Conservation (phyloP, 2,329 filamentous ascomycete genomes). For the Pseudogymnoascus sp. region DNA sequence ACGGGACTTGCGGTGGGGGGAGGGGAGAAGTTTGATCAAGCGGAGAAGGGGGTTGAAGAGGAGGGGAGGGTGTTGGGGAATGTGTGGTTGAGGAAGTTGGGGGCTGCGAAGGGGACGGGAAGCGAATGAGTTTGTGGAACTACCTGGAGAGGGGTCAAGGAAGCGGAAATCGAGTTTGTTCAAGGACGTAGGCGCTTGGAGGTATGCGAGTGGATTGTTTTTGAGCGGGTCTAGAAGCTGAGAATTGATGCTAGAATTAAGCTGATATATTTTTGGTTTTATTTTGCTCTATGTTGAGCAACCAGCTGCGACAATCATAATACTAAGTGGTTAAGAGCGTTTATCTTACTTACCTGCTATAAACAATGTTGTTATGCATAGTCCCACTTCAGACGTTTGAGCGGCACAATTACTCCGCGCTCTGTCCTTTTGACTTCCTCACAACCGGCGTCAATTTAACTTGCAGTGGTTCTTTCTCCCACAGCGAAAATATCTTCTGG, state of each 20-base stretch:
- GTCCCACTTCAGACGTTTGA: not conserved
- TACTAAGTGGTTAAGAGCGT: not conserved
- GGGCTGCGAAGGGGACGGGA: slow-evolving; percentile 14
- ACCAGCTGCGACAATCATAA: not conserved
- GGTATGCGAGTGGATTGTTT: no score
- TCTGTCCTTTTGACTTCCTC: not conserved
- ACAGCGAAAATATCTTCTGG: slow-evolving; percentile 16
- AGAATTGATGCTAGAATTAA: no score
- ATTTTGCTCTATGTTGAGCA: no score
- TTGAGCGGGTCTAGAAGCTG: no score
- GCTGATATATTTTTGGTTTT: no score
- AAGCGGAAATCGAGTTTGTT: no score
- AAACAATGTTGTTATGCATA: not conserved
- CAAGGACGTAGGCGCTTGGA: no score
- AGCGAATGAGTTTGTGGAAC: not conserved
- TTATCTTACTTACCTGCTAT: not conserved
- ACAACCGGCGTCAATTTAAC: slow-evolving; percentile 11
- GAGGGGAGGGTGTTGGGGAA: slow-evolving; percentile 33
- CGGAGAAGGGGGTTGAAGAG: slow-evolving; percentile 31
- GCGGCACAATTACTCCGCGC: not conserved
- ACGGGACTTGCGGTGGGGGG: slow-evolving; percentile 43
- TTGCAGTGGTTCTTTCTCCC: slow-evolving; percentile 17
- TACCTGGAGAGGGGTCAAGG: not conserved
- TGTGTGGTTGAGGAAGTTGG: slow-evolving; percentile 34
- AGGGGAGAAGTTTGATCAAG: slow-evolving; percentile 32